phyloP scores from a whole-genome alignment of 768 basidiomycete species.

The Cyclocybe aegerita region DNA sequence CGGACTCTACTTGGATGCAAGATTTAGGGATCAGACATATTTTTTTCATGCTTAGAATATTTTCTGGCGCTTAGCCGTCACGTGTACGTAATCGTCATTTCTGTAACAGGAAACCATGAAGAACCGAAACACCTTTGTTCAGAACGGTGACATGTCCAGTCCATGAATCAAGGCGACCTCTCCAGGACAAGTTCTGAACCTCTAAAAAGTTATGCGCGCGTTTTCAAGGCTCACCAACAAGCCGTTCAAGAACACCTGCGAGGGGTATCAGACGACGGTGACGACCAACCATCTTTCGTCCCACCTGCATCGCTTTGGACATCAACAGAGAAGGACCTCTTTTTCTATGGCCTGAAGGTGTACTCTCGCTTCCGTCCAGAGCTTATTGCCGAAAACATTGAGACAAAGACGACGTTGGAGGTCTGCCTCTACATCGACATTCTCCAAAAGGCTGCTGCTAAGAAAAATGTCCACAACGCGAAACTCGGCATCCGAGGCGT shows the following conservation, averaged over 20 bases:
- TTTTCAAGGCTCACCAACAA: constrained; percentile 12
- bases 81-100: no score
- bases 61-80: no score
- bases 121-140: no score
- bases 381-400: constrained; percentile 67
- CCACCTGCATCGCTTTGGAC: constrained; percentile 58
- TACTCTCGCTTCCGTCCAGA: constrained; percentile 77
- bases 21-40: not conserved
- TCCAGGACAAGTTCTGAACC: not conserved
- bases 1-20: constrained; percentile 6
- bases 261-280: constrained; percentile 15
- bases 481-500: constrained; percentile 1
- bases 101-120: no score
- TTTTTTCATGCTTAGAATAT: not conserved
- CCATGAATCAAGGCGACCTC: not conserved
- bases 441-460: constrained; percentile 37
- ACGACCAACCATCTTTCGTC: constrained; percentile 31
- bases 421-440: constrained; percentile 65
- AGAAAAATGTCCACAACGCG: not conserved
- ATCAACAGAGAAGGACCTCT: constrained; percentile 59
- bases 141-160: no score
- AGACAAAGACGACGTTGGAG: constrained; percentile 64
- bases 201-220: constrained; percentile 6
- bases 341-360: constrained; percentile 68
- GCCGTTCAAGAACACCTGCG: constrained; percentile 12